These are phyloP conservation scores for Dactylellina cionopaga DNA, from an alignment of 2,329 filamentous ascomycete genomes.

Conservation along the genomic window DNA sequence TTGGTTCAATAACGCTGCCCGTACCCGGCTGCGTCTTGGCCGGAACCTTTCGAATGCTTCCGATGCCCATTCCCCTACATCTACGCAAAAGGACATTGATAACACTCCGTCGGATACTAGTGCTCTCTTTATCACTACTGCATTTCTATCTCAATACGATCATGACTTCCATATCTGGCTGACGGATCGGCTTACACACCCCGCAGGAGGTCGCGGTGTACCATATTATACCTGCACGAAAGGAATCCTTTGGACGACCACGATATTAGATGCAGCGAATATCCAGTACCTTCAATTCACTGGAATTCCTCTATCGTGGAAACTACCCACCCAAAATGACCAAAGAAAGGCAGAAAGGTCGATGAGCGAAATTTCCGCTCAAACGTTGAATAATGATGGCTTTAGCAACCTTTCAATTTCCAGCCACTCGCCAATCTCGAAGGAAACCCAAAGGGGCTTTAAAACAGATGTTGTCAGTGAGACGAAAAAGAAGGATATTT, in stretches of 20 bases:
- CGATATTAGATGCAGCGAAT: background rate
- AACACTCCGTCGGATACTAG: background rate
- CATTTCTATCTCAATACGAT: constrained; percentile 15
- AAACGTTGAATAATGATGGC: constrained; percentile 25
- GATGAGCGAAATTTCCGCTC: constrained; percentile 28
- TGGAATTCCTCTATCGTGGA: constrained; percentile 32
- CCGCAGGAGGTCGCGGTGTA: background rate
- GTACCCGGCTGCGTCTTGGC: constrained; percentile 2
- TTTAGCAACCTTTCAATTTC: constrained; percentile 5
- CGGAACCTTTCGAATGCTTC: constrained; percentile 3
- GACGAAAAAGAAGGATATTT: background rate
- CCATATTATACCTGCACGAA: constrained; percentile 34
- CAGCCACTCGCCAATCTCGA: constrained; percentile 14
- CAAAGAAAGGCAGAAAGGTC: constrained; percentile 17
- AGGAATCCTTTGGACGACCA: constrained; percentile 37
- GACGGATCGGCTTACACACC: constrained; percentile 13
- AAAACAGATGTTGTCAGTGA: background rate
- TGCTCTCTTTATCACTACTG: background rate
- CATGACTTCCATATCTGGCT: constrained; percentile 34
- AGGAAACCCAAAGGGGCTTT: background rate
- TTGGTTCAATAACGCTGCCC: constrained; percentile 20
- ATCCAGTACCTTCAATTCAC: constrained; percentile 29
- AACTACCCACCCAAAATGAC: background rate
- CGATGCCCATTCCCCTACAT: constrained; percentile 11
- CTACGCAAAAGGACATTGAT: background rate